Conservation (phyloP, 345 rosid species). For the Aquilaria yunnanensis region DNA sequence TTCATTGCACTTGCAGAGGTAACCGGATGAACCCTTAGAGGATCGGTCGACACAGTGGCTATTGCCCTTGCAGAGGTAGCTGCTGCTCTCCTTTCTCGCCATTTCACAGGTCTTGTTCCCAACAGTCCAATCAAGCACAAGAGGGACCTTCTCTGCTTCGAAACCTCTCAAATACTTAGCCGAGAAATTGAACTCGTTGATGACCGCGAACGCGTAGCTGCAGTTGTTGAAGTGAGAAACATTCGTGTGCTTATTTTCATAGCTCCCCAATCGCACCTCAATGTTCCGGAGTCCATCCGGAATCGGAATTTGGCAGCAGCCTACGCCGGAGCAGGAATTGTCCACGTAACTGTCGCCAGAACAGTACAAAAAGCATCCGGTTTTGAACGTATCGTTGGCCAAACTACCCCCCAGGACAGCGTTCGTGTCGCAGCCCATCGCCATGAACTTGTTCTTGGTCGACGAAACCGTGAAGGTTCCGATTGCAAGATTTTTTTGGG, state of each 20-base stretch:
- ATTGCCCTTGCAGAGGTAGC: conserved; percentile 9
- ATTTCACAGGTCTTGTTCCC: conserved; percentile 6
- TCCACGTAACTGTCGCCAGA: background rate
- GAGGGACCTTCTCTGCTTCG: background rate
- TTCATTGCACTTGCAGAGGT: too few relatives aligned
- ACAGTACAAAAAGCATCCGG: too few relatives aligned
- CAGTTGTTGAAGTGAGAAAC: conserved; percentile 23
- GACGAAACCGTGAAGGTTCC: background rate
- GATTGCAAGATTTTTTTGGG: too few relatives aligned
- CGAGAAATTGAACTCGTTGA: conserved; percentile 12
- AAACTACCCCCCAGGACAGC: background rate
- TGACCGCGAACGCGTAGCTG: conserved; percentile 23
- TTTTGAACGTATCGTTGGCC: too few relatives aligned
- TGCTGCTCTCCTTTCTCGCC: background rate
- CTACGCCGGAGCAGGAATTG: conserved; percentile 25
- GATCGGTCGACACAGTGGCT: background rate
- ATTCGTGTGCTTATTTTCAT: rapidly evolving
- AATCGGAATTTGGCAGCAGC: conserved; percentile 29
- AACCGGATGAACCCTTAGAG: too few relatives aligned
- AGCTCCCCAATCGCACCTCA: rapidly evolving
- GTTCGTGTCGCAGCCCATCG: conserved; percentile 24
- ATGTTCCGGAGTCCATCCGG: background rate
- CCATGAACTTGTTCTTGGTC: conserved; percentile 12
- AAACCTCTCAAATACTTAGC: conserved; percentile 1
- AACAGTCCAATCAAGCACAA: conserved; percentile 22